Evolutionary conservation across 139 green algal genomes (phyloP).

Genomic region (Chlorella sp.): DNA sequence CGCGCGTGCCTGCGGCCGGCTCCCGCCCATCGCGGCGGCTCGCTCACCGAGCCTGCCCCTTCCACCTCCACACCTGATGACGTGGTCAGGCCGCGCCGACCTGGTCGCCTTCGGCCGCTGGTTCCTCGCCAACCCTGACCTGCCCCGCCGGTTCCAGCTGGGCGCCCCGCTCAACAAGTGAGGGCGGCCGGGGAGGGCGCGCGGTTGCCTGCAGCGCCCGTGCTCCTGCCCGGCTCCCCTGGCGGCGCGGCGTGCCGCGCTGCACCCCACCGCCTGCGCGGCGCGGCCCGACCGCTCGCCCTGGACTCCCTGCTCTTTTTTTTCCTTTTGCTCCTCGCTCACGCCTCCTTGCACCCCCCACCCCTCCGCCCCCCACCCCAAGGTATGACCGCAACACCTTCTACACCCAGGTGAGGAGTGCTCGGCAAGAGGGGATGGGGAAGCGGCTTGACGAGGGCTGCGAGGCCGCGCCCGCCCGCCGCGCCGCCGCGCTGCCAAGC

Average conservation of each 20-base stretch:
- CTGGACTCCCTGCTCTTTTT: background rate
- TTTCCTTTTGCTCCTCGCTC: background rate
- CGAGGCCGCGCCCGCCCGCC: background rate
- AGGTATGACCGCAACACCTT: conserved; percentile 80
- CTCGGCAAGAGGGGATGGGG: background rate
- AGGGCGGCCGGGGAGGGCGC: too few relatives aligned
- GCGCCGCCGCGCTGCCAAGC: background rate
- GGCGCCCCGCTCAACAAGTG: conserved; percentile 65
- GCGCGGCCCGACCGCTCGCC: too few relatives aligned
- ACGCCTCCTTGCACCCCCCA: too few relatives aligned
- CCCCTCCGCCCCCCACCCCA: too few relatives aligned
- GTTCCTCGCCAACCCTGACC: conserved; percentile 81
- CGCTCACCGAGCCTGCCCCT: too few relatives aligned
- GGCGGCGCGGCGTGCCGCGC: too few relatives aligned
- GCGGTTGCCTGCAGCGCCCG: too few relatives aligned
- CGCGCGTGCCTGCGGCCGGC: too few relatives aligned
- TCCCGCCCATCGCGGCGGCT: too few relatives aligned
- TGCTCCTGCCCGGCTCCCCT: too few relatives aligned
- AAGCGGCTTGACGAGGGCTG: too few relatives aligned
- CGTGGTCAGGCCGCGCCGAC: conserved; percentile 54
- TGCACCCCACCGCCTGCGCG: too few relatives aligned
- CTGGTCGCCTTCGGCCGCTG: conserved; percentile 32
- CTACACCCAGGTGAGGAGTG: conserved; percentile 51
- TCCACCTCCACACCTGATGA: conserved; percentile 52
- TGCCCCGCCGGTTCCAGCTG: conserved; percentile 65